phyloP scores from a whole-genome alignment of 169 alveolate genomes.

The Eimeria sp. region DNA sequence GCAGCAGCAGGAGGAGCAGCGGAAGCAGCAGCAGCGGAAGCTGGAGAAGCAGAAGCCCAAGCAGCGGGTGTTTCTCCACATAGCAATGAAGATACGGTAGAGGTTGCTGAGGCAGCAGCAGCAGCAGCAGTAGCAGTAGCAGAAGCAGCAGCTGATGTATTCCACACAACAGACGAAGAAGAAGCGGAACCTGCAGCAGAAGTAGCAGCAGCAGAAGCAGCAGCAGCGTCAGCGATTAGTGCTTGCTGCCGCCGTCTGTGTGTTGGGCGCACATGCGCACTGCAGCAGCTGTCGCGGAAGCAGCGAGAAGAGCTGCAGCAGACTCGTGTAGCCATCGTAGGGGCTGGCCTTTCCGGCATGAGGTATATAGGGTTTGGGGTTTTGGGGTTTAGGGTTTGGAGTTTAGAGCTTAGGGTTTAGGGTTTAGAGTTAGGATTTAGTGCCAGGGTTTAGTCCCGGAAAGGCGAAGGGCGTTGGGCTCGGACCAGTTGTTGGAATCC shows the following conservation, averaged over 20 bases:
- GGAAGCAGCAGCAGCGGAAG: not conserved
- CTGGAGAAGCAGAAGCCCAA: not conserved
- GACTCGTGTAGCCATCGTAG: conserved; percentile 42
- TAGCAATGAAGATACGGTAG: too few species aligned
- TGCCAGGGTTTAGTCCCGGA: not conserved
- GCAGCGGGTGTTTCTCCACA: too few species aligned
- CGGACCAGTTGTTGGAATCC: not conserved
- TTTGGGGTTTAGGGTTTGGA: not conserved
- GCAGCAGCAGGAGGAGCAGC: not conserved
- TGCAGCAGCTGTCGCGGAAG: not conserved
- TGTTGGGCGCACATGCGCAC: not conserved
- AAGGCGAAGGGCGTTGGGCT: not conserved
- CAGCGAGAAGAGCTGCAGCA: conserved; percentile 4
- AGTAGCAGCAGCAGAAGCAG: not conserved
- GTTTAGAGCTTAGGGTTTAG: not conserved
- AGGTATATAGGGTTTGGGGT: conserved; percentile 26
- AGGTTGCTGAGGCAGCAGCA: not conserved
- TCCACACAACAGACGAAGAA: too few species aligned
- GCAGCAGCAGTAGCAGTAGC: conserved; percentile 13
- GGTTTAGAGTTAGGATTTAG: not conserved
- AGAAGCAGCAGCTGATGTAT: too few species aligned
- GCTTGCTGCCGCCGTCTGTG: conserved; percentile 13
- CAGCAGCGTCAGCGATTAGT: not conserved
- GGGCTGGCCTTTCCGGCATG: conserved; percentile 75
- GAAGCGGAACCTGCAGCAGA: not conserved